Evolutionary conservation across 371 early-diverging fungal species (phyloP).

Genomic region (Mortierella sp.): DNA sequence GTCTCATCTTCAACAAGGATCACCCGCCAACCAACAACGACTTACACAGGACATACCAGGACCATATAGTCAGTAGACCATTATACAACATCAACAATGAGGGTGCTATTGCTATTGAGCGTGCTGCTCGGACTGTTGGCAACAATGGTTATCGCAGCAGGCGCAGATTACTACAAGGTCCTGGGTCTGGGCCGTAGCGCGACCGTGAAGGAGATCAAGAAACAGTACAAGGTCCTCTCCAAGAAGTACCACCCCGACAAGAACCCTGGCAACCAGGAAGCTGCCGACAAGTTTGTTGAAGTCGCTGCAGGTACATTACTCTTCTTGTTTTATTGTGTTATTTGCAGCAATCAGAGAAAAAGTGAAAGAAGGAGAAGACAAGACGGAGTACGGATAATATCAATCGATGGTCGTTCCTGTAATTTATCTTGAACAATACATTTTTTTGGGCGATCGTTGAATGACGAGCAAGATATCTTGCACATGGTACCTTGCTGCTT

Average conservation of each 20-base stretch:
- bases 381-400: too few species aligned
- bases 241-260: constrained; percentile 95
- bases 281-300: constrained; percentile 93
- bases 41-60: not conserved
- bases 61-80: not conserved
- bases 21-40: not conserved
- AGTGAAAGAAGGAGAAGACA: not conserved
- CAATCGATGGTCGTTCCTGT: not conserved
- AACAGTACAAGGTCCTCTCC: constrained; percentile 91
- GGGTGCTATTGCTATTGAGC: constrained; percentile 31
- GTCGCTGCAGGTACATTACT: constrained; percentile 82
- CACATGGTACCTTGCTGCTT: not conserved
- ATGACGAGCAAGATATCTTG: not conserved
- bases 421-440: not conserved
- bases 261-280: constrained; percentile 85
- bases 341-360: not conserved
- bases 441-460: not conserved
- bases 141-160: constrained; percentile 46
- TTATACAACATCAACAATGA: constrained; percentile 19
- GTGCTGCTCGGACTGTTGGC: constrained; percentile 44
- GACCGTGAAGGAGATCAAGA: constrained; percentile 88
- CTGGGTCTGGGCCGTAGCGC: constrained; percentile 90
- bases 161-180: constrained; percentile 82
- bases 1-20: not conserved
- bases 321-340: not conserved